phyloP scores from a whole-genome alignment of 257 asterid species.

The Eustoma russellianum region DNA sequence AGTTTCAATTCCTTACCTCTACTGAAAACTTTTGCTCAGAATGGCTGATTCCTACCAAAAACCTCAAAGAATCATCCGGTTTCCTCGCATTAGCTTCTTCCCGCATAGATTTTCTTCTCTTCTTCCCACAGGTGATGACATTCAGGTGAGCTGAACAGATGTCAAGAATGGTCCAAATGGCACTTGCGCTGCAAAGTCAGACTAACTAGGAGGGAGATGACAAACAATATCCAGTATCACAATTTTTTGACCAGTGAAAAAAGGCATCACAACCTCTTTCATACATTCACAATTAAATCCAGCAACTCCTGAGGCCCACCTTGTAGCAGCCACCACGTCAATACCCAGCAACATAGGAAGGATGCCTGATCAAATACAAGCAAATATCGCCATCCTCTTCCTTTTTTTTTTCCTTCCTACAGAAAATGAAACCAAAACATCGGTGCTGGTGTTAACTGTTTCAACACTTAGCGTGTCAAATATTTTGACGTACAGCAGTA shows the following conservation, averaged over 20 bases:
- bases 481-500: background rate
- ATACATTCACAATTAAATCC: background rate
- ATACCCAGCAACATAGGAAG: slow-evolving; percentile 12
- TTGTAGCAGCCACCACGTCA: slow-evolving; percentile 12
- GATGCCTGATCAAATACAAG: too few relatives aligned
- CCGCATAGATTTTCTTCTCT: too few relatives aligned
- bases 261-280: background rate
- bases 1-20: too few relatives aligned
- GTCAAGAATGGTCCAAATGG: too few relatives aligned
- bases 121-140: too few relatives aligned
- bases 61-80: too few relatives aligned
- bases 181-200: background rate
- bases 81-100: too few relatives aligned
- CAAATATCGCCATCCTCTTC: background rate
- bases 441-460: background rate
- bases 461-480: background rate
- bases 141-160: too few relatives aligned
- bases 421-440: background rate
- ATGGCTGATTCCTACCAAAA: too few relatives aligned
- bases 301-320: background rate
- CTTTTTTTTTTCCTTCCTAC: background rate
- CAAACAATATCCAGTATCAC: background rate
- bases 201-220: background rate
- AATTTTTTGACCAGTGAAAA: background rate
- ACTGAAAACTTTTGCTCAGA: too few relatives aligned